Percentiles rank a stretch among this genome's conserved stretches.
phyloP scores from a whole-genome alignment of 345 rosid species.

The Eutrema heterophyllum region DNA sequence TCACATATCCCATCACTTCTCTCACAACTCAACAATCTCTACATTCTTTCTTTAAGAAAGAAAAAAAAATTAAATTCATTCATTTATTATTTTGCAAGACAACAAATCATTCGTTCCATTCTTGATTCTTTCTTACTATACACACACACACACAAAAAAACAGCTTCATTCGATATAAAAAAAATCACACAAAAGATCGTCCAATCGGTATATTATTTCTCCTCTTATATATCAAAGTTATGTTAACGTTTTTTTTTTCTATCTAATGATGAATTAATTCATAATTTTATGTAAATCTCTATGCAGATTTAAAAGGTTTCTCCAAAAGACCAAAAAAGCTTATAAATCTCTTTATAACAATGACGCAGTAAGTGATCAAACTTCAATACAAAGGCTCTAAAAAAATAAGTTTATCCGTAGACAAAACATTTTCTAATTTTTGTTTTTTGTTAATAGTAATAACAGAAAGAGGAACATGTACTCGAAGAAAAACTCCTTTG shows the following conservation, averaged over 20 bases:
- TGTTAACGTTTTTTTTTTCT: background rate
- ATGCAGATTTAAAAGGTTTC: constrained; percentile 16
- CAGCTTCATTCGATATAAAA: background rate
- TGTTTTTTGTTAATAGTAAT: background rate
- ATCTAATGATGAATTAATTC: background rate
- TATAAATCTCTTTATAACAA: constrained; percentile 9
- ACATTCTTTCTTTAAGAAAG: background rate
- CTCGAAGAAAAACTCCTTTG: constrained; percentile 19
- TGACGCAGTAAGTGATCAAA: constrained; percentile 26
- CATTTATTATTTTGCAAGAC: background rate
- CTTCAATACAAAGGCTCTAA: background rate
- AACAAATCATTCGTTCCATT: background rate
- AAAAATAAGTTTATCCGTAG: background rate
- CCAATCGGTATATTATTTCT: background rate
- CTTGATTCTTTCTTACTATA: background rate
- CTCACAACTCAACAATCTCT: constrained; percentile 23
- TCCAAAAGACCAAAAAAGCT: background rate
- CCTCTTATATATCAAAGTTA: background rate
- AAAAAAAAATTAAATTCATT: background rate
- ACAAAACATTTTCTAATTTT: background rate
- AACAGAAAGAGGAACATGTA: constrained; percentile 7
- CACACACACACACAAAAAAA: background rate
- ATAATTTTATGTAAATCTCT: background rate
- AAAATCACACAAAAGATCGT: background rate
- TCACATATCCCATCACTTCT: constrained; percentile 8